phyloP scores from a whole-genome alignment of 495 filamentous ascomycete species.

The Xylaria nigripes region DNA sequence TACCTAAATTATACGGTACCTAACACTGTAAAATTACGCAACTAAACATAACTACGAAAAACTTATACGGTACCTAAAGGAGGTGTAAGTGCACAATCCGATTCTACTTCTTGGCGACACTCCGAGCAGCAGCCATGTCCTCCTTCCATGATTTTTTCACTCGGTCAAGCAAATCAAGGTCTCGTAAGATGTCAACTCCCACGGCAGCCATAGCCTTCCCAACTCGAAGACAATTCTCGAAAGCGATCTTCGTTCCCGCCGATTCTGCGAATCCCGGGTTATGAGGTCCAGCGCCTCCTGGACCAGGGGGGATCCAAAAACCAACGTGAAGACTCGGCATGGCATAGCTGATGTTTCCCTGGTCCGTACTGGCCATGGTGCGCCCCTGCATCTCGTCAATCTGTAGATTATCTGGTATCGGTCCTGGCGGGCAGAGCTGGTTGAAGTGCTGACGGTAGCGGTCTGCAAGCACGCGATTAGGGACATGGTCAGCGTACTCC shows the following conservation, averaged over 20 bases:
- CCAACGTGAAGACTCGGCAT: conserved; percentile 54
- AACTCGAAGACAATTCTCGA: conserved; percentile 43
- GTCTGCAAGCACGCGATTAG: conserved; percentile 50
- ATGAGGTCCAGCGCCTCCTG: conserved; percentile 45
- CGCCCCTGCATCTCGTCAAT: conserved; percentile 43
- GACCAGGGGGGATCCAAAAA: conserved; percentile 45
- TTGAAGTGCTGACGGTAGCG: conserved; percentile 48
- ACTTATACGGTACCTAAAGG: too few species aligned
- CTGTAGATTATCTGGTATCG: conserved; percentile 37
- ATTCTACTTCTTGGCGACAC: too few species aligned
- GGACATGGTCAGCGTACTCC: conserved; percentile 52
- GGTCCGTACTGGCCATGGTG: conserved; percentile 50
- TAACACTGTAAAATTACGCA: too few species aligned
- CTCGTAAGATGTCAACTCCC: conserved; percentile 45
- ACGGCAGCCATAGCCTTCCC: conserved; percentile 49
- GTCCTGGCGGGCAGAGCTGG: conserved; percentile 29
- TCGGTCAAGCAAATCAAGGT: conserved; percentile 36
- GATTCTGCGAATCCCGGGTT: conserved; percentile 52
- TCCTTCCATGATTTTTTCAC: conserved; percentile 26
- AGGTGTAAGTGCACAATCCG: too few species aligned
- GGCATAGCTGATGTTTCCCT: conserved; percentile 58
- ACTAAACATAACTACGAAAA: too few species aligned
- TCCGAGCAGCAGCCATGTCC: conserved; percentile 3
- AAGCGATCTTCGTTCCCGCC: conserved; percentile 47
- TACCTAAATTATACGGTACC: too few species aligned